These are phyloP conservation scores for Rostrohypoxylon terebratum DNA, from an alignment of 495 filamentous ascomycete genomes.

Conservation along the genomic window DNA sequence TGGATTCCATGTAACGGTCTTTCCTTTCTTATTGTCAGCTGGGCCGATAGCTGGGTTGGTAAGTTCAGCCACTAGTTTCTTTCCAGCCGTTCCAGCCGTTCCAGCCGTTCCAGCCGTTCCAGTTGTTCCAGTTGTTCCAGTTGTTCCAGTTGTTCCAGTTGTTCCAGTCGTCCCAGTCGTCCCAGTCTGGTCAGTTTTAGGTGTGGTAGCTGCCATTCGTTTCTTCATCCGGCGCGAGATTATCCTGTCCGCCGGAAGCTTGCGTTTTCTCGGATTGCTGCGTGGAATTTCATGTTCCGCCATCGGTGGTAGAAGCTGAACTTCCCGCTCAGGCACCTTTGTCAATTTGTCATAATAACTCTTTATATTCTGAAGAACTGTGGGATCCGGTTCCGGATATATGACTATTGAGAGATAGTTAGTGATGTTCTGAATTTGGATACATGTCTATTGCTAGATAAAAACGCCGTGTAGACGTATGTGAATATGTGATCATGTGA, in stretches of 20 bases:
- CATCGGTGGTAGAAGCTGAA: conserved; percentile 41
- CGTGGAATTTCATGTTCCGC: conserved; percentile 32
- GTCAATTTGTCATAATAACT: conserved; percentile 15
- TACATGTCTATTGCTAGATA: too few species aligned
- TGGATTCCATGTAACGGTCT: background rate
- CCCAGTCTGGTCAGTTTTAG: too few species aligned
- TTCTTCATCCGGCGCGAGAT: background rate
- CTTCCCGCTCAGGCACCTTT: background rate
- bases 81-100: background rate
- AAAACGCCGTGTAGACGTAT: background rate
- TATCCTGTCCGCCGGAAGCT: conserved; percentile 41
- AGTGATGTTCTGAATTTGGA: conserved; percentile 13
- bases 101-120: background rate
- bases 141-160: background rate
- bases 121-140: background rate
- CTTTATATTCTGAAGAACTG: conserved; percentile 8
- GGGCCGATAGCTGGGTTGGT: background rate
- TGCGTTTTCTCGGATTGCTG: conserved; percentile 48
- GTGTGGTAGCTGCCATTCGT: too few species aligned
- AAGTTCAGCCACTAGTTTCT: background rate
- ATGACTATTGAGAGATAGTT: conserved; percentile 11
- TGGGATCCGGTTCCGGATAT: conserved; percentile 9
- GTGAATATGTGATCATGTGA: background rate
- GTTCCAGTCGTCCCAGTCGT: background rate
- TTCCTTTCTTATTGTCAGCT: background rate